phyloP scores from a whole-genome alignment of 78 protist genomes.

The Dictyostelium intermedium region DNA sequence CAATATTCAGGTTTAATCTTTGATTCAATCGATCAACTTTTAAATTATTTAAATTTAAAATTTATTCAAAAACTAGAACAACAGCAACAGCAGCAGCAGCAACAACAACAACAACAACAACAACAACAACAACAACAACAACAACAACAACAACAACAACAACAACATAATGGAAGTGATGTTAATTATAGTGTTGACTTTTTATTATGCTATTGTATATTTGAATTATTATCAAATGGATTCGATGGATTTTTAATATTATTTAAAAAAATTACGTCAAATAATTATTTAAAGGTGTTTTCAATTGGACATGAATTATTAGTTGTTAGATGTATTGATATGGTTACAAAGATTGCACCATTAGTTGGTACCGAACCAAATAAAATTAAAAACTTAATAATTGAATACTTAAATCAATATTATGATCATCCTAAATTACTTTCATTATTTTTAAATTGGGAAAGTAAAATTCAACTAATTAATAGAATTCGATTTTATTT shows the following conservation, averaged over 20 bases:
- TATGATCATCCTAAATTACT: conserved; percentile 59
- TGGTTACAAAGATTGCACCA: conserved; percentile 15
- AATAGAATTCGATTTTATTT: conserved; percentile 43
- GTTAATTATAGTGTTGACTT: background rate
- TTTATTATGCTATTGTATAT: background rate
- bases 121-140: background rate
- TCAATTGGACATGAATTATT: background rate
- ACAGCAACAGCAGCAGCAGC: background rate
- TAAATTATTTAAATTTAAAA: background rate
- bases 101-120: background rate
- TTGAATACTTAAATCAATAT: conserved; percentile 3
- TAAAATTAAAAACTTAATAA: background rate
- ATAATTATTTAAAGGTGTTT: background rate
- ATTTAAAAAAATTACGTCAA: background rate
- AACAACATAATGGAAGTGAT: background rate
- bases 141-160: background rate
- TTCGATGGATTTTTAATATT: background rate
- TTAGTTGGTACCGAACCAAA: conserved; percentile 16
- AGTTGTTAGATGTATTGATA: conserved; percentile 1
- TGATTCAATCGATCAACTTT: background rate
- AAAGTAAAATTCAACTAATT: background rate
- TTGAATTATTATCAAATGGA: background rate
- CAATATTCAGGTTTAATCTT: background rate
- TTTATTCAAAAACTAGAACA: background rate
- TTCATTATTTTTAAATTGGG: conserved; percentile 52